Base-by-base conservation (phyloP, 768 basidiomycete species). In the Galerina sulciceps region DNA sequence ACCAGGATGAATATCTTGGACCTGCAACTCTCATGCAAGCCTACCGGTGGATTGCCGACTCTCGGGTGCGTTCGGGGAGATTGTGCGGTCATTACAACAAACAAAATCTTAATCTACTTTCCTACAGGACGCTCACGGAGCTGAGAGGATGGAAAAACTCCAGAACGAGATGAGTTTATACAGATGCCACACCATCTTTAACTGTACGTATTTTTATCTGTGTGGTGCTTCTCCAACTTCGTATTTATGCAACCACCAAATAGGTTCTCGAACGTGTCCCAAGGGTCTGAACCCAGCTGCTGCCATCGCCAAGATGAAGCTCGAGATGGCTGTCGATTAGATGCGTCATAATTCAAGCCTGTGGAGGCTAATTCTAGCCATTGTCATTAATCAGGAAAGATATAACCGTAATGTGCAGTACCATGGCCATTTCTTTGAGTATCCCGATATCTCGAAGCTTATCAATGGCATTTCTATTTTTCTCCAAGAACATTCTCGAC, bases 151-250 rank as follows among this genome's bases (percentile, higher is more conserved):
- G 82, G 94, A 95, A 71, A 88, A 87, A 68, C 82, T 99, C 64
- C 93, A 98, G 78, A 99, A 99, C 76, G 90, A 94, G 69, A 82
- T 99, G 83, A 95, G 93, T 71, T 76, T 99, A 73, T 99, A 97
- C 80, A 87, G 96, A 58, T 99, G 96, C 81, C 96, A 98, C 77
- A 98, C 96, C 48, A 98, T 97, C 79, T 97, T 98, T 82, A 97
- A 97, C 78, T 94, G 94, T 91, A 57, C 26, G 83, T 73, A 17
- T 51, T 34, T n/a, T 20, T 38, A 17, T 36, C n/a, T 41, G 23
- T 48, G 9, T 17, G 26, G 31, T 43, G 34, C 10, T 43, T 6
- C 6, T 26, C 46, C 6, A 15, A 14, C 35, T n/a, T 15, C n/a
- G 20, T 18, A 20, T 36, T 18, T n/a, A 35, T 18, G 57, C 9